Base-by-base conservation (phyloP, 2,329 filamentous ascomycete species). In the Cercospora berteroae region DNA sequence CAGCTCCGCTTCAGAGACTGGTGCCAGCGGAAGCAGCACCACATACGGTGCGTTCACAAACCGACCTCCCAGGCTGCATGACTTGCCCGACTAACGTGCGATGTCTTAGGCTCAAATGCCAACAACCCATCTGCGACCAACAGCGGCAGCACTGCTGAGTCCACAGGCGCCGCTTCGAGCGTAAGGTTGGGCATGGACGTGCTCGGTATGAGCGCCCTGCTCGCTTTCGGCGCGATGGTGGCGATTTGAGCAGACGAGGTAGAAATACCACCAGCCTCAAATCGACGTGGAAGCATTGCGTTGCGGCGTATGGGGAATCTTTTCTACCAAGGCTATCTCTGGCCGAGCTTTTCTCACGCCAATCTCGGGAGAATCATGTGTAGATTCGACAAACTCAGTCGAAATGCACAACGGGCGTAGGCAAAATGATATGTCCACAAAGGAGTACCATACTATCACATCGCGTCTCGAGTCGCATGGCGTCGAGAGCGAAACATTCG, bases 201-300 rank as follows among this genome's bases (percentile, higher is more conserved):
- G 9, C 55, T 73, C 16, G 73, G 72, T 10, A 59, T 75, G 64
- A 62, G 66, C 12, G 71, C 71, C n/a, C 25, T 76, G 31, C 71
- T 73, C 57, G 67, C 72, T 5, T 69, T 75, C 20, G 74, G 74
- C 39, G 71, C 71, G 33, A 72, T 76, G 73, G 60, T 75, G 9
- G 71, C 71, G 8, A 57, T 71, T 52, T 71, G 65, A 70, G 39
- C 10, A 50, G 18, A 2, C 52, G 9, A 57, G 25, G 25, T 29
- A 29, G 52, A 33, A 57, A 57, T 33, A 29, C 29, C 52, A 13
- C 16, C 52, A 9, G 10, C 13, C 52, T 23, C 23, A 29, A 29
- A 27, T 12, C 10, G 16, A 57, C 13, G 8, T 57, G 52, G 8
- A 31, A 57, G 52, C 52, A 57, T 57, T 29, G 44, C 44, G 44